Conservation (phyloP, 2,329 filamentous ascomycete species). For the Aaosphaeria pasadenensis region DNA sequence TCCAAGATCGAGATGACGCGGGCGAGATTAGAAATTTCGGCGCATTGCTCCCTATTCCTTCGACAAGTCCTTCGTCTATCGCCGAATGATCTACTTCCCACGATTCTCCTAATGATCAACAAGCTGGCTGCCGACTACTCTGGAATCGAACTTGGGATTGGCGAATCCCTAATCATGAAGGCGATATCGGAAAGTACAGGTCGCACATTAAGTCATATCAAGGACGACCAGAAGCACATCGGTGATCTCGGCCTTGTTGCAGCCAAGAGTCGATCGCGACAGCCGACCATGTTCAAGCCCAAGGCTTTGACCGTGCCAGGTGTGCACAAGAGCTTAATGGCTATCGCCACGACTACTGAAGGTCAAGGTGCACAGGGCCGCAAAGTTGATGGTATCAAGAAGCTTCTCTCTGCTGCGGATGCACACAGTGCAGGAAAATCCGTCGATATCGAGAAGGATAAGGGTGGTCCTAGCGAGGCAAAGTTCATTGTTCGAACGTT, state of each 20-base stretch:
- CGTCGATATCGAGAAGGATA: slow-evolving; percentile 85
- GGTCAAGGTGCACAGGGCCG: slow-evolving; percentile 85
- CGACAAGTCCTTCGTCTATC: slow-evolving; percentile 92
- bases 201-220: slow-evolving; percentile 83
- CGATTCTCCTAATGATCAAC: slow-evolving; percentile 93
- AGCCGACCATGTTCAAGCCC: slow-evolving; percentile 98
- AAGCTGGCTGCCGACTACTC: slow-evolving; percentile 96
- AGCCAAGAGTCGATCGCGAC: slow-evolving; percentile 90
- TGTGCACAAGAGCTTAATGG: slow-evolving; percentile 84
- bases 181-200: slow-evolving; percentile 94
- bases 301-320: slow-evolving; percentile 83
- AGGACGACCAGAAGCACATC: slow-evolving; percentile 93
- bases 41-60: slow-evolving; percentile 86
- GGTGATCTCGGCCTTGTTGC: slow-evolving; percentile 93
- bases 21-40: slow-evolving; percentile 83
- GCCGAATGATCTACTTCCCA: slow-evolving; percentile 81
- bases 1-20: slow-evolving; percentile 93
- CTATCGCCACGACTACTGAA: slow-evolving; percentile 78
- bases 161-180: slow-evolving; percentile 98
- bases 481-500: slow-evolving; percentile 92
- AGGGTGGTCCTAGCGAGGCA: slow-evolving; percentile 89
- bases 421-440: slow-evolving; percentile 61
- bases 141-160: slow-evolving; percentile 96
- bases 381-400: slow-evolving; percentile 95
- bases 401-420: slow-evolving; percentile 88